Conservation (phyloP, 2,329 filamentous ascomycete species). For the Aspergillus ochraceoroseus region DNA sequence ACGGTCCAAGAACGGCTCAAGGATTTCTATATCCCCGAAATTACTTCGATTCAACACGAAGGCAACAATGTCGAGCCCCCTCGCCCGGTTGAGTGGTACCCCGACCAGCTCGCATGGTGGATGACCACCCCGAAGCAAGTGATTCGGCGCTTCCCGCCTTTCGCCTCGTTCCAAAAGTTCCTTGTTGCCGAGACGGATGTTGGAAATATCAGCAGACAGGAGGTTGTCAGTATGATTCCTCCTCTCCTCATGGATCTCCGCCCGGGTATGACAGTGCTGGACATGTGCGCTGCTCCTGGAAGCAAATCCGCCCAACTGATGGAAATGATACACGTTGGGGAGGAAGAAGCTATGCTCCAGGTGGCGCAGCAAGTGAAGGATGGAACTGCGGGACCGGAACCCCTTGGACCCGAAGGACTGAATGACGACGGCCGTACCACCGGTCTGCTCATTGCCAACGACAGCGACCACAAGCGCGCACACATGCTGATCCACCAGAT, state of each 20-base stretch:
- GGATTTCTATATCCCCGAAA: conserved; percentile 83
- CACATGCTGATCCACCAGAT: conserved; percentile 98
- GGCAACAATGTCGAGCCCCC: conserved; percentile 78
- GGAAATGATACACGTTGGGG: conserved; percentile 87
- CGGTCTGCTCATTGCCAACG: conserved; percentile 89
- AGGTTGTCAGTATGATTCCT: conserved; percentile 98
- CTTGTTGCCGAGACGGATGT: conserved; percentile 94
- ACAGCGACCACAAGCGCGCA: conserved; percentile 91
- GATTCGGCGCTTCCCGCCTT: conserved; percentile 86
- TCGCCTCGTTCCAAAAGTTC: conserved; percentile 95
- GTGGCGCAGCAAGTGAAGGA: conserved; percentile 61
- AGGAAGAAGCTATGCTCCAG: conserved; percentile 77
- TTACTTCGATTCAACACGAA: conserved; percentile 78
- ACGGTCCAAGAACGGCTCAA: conserved; percentile 84
- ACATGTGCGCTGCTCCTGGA: conserved; percentile 93
- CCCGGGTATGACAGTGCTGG: conserved; percentile 87
- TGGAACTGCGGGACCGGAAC: conserved; percentile 53
- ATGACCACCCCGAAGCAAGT: conserved; percentile 98
- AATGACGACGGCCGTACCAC: conserved; percentile 81
- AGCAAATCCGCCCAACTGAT: conserved; percentile 95
- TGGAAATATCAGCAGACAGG: conserved; percentile 94
- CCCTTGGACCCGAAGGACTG: conserved; percentile 48
- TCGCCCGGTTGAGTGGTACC: conserved; percentile 81
- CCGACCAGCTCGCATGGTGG: conserved; percentile 89
- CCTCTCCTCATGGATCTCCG: conserved; percentile 86